phyloP scores from a whole-genome alignment of 1,139 yeast species.

The Blastobotrys buckinghamii region DNA sequence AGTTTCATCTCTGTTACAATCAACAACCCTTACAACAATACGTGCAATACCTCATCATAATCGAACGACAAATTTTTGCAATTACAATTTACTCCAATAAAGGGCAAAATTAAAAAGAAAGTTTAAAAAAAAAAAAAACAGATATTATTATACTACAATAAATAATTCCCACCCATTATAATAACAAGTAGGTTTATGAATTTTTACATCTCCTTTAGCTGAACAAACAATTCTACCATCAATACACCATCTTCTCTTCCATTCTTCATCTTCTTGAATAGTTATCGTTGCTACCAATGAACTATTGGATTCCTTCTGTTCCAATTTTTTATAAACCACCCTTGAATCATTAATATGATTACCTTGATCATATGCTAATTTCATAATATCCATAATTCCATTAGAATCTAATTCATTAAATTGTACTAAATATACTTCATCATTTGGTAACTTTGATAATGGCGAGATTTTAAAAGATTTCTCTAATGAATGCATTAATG shows the following conservation, averaged over 20 bases:
- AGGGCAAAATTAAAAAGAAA: too few species aligned
- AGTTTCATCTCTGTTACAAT: too few species aligned
- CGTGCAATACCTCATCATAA: too few species aligned
- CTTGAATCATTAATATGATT: constrained; percentile 42
- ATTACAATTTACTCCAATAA: too few species aligned
- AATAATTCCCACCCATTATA: constrained; percentile 30
- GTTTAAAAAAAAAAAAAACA: constrained; percentile 3
- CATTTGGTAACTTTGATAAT: constrained; percentile 39
- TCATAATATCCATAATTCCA: constrained; percentile 51
- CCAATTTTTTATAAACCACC: constrained; percentile 27
- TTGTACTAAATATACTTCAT: constrained; percentile 46
- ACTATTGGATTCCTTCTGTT: background rate
- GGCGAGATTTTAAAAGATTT: constrained; percentile 72
- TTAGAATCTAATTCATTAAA: constrained; percentile 37
- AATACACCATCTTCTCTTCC: constrained; percentile 33
- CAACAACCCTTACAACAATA: too few species aligned
- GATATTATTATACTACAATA: constrained; percentile 15
- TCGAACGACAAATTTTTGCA: too few species aligned
- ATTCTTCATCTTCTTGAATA: constrained; percentile 21
- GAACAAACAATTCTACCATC: constrained; percentile 29
- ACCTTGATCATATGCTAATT: constrained; percentile 53
- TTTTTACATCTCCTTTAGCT: constrained; percentile 16
- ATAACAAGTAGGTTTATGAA: constrained; percentile 20
- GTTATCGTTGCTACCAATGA: constrained; percentile 18
- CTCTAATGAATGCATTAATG: constrained; percentile 62